Conservation (phyloP, 2,329 filamentous ascomycete species). For the Hirsutella thompsonii region DNA sequence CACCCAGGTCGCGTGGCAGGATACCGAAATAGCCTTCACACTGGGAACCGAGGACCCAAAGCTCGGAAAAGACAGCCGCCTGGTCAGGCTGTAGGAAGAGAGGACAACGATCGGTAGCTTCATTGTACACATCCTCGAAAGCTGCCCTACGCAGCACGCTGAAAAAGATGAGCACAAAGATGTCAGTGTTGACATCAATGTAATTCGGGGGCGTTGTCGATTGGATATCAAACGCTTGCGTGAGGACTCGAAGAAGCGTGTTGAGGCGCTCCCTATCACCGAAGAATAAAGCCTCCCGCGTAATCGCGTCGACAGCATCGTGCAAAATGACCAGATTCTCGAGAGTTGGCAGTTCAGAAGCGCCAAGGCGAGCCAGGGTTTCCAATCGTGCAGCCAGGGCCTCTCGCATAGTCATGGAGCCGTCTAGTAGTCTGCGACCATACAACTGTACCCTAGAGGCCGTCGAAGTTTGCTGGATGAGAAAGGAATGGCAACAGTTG, state of each 20-base stretch:
- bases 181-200: conserved; percentile 35
- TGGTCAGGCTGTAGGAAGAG: conserved; percentile 50
- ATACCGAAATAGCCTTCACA: conserved; percentile 52
- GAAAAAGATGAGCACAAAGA: conserved; percentile 44
- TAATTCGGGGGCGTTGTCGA: conserved; percentile 10
- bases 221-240: conserved; percentile 16
- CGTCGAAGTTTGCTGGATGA: conserved; percentile 14
- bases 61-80: conserved; percentile 49
- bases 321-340: conserved; percentile 12
- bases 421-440: conserved; percentile 13
- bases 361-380: conserved; percentile 12
- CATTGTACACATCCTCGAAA: conserved; percentile 49
- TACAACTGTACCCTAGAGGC: conserved; percentile 14
- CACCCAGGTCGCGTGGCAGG: conserved; percentile 31
- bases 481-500: conserved; percentile 10
- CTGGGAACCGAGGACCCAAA: conserved; percentile 49
- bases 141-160: conserved; percentile 41
- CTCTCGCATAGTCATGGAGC: conserved; percentile 11
- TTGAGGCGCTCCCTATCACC: conserved; percentile 19
- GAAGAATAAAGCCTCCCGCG: conserved; percentile 16
- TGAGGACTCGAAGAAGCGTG: conserved; percentile 21
- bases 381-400: conserved; percentile 14
- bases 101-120: conserved; percentile 49
- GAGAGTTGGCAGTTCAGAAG: conserved; percentile 9
- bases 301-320: conserved; percentile 11